A percentile compares a stretch with the other conserved stretches of the same genome.
Conservation (phyloP, 2,329 filamentous ascomycete species). For the Verticillium albo-atrum region DNA sequence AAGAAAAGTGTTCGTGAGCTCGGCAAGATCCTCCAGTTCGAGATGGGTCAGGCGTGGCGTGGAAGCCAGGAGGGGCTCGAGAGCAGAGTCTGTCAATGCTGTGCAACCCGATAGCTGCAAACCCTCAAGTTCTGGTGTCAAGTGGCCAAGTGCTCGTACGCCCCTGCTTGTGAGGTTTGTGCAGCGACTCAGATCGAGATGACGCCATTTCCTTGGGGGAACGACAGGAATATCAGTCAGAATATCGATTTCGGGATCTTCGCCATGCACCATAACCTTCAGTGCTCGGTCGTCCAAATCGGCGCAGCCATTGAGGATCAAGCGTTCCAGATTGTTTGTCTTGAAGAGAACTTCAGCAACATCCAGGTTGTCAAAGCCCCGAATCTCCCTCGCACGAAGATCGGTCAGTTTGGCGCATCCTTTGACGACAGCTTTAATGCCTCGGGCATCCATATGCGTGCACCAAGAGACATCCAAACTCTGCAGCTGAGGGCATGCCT, state of each 20-base stretch:
- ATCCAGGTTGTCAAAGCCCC: slow-evolving; percentile 69
- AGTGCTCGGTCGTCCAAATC: slow-evolving; percentile 74
- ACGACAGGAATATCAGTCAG: slow-evolving; percentile 74
- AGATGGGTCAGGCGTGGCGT: slow-evolving; percentile 77
- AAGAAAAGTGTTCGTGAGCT: slow-evolving; percentile 71
- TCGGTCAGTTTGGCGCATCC: slow-evolving; percentile 72
- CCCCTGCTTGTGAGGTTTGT: slow-evolving; percentile 66
- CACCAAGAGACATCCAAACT: slow-evolving; percentile 92
- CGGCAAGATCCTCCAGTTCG: slow-evolving; percentile 80
- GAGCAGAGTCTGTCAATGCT: slow-evolving; percentile 66
- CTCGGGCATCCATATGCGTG: slow-evolving; percentile 73
- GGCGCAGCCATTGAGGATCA: slow-evolving; percentile 75
- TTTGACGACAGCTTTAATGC: slow-evolving; percentile 67
- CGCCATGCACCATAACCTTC: slow-evolving; percentile 68
- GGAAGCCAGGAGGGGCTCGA: slow-evolving; percentile 69
- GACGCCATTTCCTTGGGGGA: slow-evolving; percentile 71
- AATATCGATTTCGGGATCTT: slow-evolving; percentile 73
- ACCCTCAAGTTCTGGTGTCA: slow-evolving; percentile 75
- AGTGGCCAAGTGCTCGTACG: slow-evolving; percentile 65
- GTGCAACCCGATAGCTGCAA: slow-evolving; percentile 77
- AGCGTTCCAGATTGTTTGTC: slow-evolving; percentile 75
- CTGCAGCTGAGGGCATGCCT: slow-evolving; percentile 77
- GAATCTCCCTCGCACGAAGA: slow-evolving; percentile 75
- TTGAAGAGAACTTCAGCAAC: slow-evolving; percentile 73
- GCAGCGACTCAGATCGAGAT: slow-evolving; percentile 83